Conservation (phyloP, 169 alveolate species). For the Plasmodium adleri region DNA sequence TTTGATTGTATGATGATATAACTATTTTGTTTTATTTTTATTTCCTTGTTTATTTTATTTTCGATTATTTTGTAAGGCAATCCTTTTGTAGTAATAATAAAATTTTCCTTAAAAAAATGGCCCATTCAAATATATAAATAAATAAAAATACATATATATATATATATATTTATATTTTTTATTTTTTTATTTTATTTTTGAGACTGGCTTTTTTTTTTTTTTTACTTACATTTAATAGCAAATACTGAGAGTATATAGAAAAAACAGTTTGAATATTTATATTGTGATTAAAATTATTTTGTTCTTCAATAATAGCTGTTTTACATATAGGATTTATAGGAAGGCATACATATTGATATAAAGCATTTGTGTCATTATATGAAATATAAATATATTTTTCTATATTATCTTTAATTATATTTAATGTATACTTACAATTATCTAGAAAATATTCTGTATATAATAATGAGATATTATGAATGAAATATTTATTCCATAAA, state of each 20-base stretch:
- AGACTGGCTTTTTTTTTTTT: no score
- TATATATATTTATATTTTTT: background rate
- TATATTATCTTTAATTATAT: conserved; percentile 16
- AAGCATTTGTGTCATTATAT: conserved; percentile 22
- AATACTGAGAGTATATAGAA: conserved; percentile 29
- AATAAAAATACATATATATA: background rate
- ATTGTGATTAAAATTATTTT: background rate
- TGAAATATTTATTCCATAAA: conserved; percentile 49
- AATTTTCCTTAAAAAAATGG: conserved; percentile 10
- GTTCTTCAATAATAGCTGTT: conserved; percentile 46
- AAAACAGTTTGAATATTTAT: conserved; percentile 18
- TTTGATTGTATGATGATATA: conserved; percentile 42
- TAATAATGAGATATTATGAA: conserved; percentile 16
- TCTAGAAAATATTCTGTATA: conserved; percentile 29
- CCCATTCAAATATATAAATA: background rate
- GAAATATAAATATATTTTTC: conserved; percentile 33
- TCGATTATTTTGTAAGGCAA: conserved; percentile 49
- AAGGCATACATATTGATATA: conserved; percentile 20
- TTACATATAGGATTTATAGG: conserved; percentile 32
- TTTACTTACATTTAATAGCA: conserved; percentile 11
- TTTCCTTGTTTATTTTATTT: background rate
- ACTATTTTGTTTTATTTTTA: conserved; percentile 18
- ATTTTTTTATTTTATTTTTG: background rate
- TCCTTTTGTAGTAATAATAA: conserved; percentile 19
- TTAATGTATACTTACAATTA: conserved; percentile 14